Evolutionary conservation across 768 basidiomycete species (phyloP), one percentile per base, ranked within the genome.

Genomic region (Hortiboletus campestris): DNA sequence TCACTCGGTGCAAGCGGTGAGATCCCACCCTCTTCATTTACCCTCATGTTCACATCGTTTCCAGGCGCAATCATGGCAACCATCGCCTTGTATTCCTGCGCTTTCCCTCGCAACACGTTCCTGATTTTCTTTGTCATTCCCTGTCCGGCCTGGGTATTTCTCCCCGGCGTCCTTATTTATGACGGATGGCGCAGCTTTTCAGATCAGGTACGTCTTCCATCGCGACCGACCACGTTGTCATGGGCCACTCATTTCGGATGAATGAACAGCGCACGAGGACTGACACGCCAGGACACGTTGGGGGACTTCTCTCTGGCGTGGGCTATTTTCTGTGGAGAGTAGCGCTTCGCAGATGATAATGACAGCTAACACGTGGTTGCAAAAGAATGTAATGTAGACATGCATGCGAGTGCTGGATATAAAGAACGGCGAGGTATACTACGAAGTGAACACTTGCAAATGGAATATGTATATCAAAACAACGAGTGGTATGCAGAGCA

Each of bases 1-100:
- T 77, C 56, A 70, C 86, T 40, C 75, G 91, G 90, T 36, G 91
- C 91, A 56, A 92, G 91, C 61, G 91, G 91, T 88, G 55, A 53
- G 81, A 51, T 20, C 6, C 25, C 22, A 9, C 17, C 29, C 36
- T 19, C 25, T 13, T 19, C 34, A 25, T 49, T 40, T 6, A 28
- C 28, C 22, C 28, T 31, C 2, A n/a, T 28, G n/a, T 39, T 68
- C 17, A 49, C 32, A n/a, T 32, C 43, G 11, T 40, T 29, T 35
- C 28, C 62, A 88, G 90, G 86, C 53, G 86, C 90, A 13, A 82
- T 90, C 46, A 88, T 85, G 68, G 81, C 86, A 4, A 72, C 83
- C 28, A 71, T 88, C n/a, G 81, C 89, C 5, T 81, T 86, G 67
- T 83, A 89, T 47, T 89, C 89, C 6, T 88, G 85, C 67, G 72